Evolutionary conservation across 139 green algal genomes (phyloP), one percentile per base, ranked within the genome.

Genomic region (Coccomyxa sp.): DNA sequence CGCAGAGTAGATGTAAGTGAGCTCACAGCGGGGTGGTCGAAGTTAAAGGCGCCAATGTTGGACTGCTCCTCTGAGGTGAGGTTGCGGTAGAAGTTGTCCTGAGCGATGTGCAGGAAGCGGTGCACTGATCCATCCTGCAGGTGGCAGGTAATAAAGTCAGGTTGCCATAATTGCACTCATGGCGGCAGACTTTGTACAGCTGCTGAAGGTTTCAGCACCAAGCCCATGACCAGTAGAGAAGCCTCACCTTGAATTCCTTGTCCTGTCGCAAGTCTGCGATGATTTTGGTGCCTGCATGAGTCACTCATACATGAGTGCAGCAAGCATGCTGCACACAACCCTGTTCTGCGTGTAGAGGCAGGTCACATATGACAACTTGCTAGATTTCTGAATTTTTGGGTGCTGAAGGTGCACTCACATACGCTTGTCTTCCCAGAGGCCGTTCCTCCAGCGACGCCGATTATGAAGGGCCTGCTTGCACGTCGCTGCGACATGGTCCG

Each of bases 61-160:
- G 78, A 74, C 5, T 70, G 44, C 79, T 94, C 86, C 31, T 90
- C 85, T 8, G 81, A 40, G 3, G 89, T 92, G 22, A 94, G 77
- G 33, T 90, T 83, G 6, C 86, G 64, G 80, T 94, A 94, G 81
- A 93, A 94, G 55, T 78, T 90, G 80, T 94, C 90, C 80, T 91
- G 84, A 7, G 78, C 75, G 39, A 88, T 73, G 81, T 90, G 88
- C 5, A 94, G 76, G 33, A 92, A 79, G 3, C 90, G 82, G 27
- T 85, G 77, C 27, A 22, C 50, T 31, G 50, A 64, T 22, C 92
- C 78, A 41, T 91, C 82, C 74, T 87, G 75, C 29, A 41, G 31
- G 31, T 31, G 7, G 74, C 2, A 58, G 44, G 14, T 58, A 16
- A 58, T 12, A 58, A 58, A 16, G 12, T 58, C 44, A 58, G 44